Conservation (phyloP, 805 yeast genomes). For the Yarrowia sp. region DNA sequence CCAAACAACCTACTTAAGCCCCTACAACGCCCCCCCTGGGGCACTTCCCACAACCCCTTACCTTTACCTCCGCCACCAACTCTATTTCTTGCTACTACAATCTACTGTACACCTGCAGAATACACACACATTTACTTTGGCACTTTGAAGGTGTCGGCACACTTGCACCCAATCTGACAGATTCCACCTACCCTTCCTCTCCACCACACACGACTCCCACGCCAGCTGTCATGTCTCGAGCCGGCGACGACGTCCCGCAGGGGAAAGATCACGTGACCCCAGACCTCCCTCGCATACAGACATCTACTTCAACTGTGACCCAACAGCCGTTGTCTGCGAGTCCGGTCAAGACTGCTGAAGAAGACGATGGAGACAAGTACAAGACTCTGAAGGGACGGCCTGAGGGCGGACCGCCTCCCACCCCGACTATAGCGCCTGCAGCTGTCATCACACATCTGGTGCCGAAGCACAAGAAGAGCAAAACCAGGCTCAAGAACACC, state of each 20-base stretch:
- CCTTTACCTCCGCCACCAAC: constrained; percentile 35
- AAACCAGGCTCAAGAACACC: constrained; percentile 20
- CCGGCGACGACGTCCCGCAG: neutral
- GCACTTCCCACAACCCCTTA: neutral
- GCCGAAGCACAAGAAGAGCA: constrained; percentile 22
- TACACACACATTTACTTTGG: neutral
- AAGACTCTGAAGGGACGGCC: constrained; percentile 30
- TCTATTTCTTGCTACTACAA: constrained; percentile 37
- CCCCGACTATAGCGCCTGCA: constrained; percentile 11
- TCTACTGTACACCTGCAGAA: constrained; percentile 22
- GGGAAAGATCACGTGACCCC: constrained; percentile 5
- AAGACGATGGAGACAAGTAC: constrained; percentile 23
- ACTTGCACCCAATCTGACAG: constrained; percentile 12
- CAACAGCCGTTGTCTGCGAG: neutral
- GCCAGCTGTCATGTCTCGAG: constrained; percentile 13
- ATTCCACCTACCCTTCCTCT: neutral
- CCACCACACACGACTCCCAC: no score
- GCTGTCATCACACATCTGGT: constrained; percentile 33
- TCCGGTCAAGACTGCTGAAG: neutral
- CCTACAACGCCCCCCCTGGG: neutral
- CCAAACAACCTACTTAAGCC: neutral
- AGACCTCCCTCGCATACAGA: constrained; percentile 9
- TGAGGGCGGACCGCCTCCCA: neutral
- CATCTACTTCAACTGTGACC: constrained; percentile 9
- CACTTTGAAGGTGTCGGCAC: no score